Evolutionary conservation across 1,139 yeast species (phyloP), one percentile per base, ranked within the genome.

Genomic region (Nakaseomyces kungkrabaensis): DNA sequence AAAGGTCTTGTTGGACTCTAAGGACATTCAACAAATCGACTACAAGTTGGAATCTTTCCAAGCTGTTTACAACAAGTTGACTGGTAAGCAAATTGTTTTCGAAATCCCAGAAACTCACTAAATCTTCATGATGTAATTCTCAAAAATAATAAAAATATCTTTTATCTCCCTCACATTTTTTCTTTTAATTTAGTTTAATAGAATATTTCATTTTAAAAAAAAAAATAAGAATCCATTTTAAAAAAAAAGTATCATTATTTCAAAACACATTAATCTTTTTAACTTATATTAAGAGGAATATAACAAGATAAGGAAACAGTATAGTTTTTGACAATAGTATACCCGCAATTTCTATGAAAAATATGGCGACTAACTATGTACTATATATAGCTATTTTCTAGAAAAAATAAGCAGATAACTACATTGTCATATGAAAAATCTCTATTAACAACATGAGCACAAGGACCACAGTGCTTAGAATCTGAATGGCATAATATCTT

Each of bases 41-140:
- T 89, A 92, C 88, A 92, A 94, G 82, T 86, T 92, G 76, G 98
- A 92, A 76, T 88, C 98, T 66, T 92, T 92, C 96, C 96, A 90
- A 82, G 87, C 95, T 70, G 92, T 92, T 72, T 92, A 90, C 95
- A 78, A 80, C 79, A 90, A 90, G 82, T 88, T 92, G 77, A 92
- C 98, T 70, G 98, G 98, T 79, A 94, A 92, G 85, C 95, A 89
- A 78, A 97, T 92, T 78, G 95, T 89, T 70, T 92, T 92, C 72
- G 97, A 90, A 83, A 87, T 90, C 77, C 95, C 96, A 72, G 85
- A 81, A 69, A 79, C 79, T 70, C 76, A 75, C 73, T 81, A 51
- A 50, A 48, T 46, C 50, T 48, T 47, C 50, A 49, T 47, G 45
- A 49, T 47, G 41, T 49, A 38, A 38, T 38, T 38, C 42, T 38